phyloP scores from a whole-genome alignment of 2,329 filamentous ascomycete species.

The Fonsecaea pugnacius region DNA sequence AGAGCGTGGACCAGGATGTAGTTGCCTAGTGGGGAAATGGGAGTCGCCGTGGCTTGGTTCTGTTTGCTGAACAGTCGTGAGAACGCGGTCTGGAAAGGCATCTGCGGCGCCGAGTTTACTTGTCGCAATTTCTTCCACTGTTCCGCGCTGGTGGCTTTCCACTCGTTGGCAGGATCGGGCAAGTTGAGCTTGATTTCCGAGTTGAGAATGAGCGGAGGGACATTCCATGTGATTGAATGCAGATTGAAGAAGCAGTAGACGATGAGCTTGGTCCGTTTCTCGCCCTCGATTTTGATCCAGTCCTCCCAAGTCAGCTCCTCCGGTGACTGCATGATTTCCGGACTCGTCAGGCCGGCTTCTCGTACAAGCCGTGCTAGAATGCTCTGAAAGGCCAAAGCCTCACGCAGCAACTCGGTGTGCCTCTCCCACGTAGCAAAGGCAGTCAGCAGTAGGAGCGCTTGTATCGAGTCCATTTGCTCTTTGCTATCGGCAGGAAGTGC shows the following conservation, averaged over 20 bases:
- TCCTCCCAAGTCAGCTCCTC: slow-evolving; percentile 56
- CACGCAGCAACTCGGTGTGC: slow-evolving; percentile 60
- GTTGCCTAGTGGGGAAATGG: slow-evolving; percentile 57
- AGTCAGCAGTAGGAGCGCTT: slow-evolving; percentile 59
- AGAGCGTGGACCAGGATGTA: slow-evolving; percentile 60
- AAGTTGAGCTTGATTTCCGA: slow-evolving; percentile 60
- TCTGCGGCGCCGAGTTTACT: slow-evolving; percentile 32
- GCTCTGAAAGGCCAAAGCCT: slow-evolving; percentile 62
- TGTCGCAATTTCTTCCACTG: slow-evolving; percentile 52
- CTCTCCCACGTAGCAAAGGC: slow-evolving; percentile 65
- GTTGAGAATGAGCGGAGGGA: slow-evolving; percentile 62
- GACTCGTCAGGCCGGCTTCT: slow-evolving; percentile 54
- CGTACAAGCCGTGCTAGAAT: slow-evolving; percentile 60
- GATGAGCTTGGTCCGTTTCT: slow-evolving; percentile 60
- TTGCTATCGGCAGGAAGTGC: slow-evolving; percentile 46
- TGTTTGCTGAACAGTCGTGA: slow-evolving; percentile 50
- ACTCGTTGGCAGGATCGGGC: slow-evolving; percentile 60
- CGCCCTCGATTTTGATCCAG: slow-evolving; percentile 60
- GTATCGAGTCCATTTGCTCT: slow-evolving; percentile 56
- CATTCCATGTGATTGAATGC: slow-evolving; percentile 66
- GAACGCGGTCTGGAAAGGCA: slow-evolving; percentile 52
- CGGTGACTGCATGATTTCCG: slow-evolving; percentile 32
- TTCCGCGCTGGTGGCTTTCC: slow-evolving; percentile 57
- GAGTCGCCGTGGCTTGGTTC: slow-evolving; percentile 40
- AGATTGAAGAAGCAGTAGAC: slow-evolving; percentile 64